phyloP scores from a whole-genome alignment of 2,329 filamentous ascomycete genomes.

The Cryphonectria naterciae region DNA sequence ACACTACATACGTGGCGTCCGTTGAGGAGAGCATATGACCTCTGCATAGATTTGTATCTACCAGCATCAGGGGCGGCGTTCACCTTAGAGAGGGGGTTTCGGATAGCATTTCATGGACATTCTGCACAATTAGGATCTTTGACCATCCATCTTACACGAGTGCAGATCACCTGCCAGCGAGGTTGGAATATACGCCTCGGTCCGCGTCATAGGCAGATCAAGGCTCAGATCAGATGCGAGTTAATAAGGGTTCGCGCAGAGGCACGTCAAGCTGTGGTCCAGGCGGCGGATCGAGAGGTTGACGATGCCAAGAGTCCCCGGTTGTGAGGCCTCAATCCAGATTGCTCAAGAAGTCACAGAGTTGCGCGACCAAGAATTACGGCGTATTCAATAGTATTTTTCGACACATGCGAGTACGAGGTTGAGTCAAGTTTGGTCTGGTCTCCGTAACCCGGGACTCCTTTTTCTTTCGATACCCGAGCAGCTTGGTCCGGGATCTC shows the following conservation, averaged over 20 bases:
- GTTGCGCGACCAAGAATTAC: background rate
- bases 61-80: background rate
- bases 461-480: background rate
- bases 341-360: background rate
- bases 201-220: background rate
- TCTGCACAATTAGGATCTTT: background rate
- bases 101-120: background rate
- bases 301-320: constrained; percentile 1
- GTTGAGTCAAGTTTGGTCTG: background rate
- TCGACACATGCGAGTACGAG: background rate
- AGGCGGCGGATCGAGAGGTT: background rate
- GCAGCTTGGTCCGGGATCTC: background rate
- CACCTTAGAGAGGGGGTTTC: background rate
- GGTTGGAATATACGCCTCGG: background rate
- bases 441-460: background rate
- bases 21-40: background rate
- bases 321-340: background rate
- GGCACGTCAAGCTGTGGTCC: background rate
- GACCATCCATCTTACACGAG: background rate
- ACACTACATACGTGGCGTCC: background rate
- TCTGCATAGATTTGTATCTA: background rate
- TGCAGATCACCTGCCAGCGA: background rate
- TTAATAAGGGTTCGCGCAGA: background rate
- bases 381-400: background rate
- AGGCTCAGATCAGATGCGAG: background rate